Base-by-base conservation (phyloP, 2,329 filamentous ascomycete genomes). In the Grosmannia serpens region DNA sequence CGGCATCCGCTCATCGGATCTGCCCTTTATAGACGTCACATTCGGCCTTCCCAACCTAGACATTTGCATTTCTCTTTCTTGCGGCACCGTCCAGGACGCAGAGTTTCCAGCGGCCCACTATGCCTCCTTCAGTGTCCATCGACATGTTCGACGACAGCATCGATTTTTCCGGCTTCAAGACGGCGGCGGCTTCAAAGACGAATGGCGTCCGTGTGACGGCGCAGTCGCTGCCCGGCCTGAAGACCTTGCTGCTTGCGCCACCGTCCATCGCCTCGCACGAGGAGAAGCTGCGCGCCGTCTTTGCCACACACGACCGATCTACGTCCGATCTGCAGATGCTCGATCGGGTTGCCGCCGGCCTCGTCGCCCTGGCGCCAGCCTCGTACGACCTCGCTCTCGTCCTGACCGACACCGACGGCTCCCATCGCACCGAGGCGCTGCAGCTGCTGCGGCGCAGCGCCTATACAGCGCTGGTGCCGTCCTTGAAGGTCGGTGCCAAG, bases 251-350 rank as follows among this genome's bases (percentile, higher is more conserved):
- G 11, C 85, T 97, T 62, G 91, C 92, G 35, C 92, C 94, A 57
- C 91, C 94, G 15, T 95, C 91, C 27, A 82, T 97, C 66, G 87
- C 94, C 64, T 84, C 89, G 58, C 87, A 95, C 72, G 89, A 91
- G 65, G 86, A 89, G 64, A 84, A 84, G 66, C 80, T 97, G 64
- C 81, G 84, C 63, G 75, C 77, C 64, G 78, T 94, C 62, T 82
- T 95, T 67, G 78, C 84, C 60, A 77, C 83, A 59, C 85, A 89
- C 75, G 85, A 94, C 71, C 86, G 90, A 68, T 75, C 80, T 63
- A 77, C 81, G 52, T 92, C 91, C 62, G 94, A 99, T 69, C 79
- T 99, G 57, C 94, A 97, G 73, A 99, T 99, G 94, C 87, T 99
- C 62, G 94, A 99, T 75, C 89, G 94, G 56, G 82, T 99, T 47